Base-by-base conservation (phyloP, 2,329 filamentous ascomycete species). In the Ascochyta koolunga region DNA sequence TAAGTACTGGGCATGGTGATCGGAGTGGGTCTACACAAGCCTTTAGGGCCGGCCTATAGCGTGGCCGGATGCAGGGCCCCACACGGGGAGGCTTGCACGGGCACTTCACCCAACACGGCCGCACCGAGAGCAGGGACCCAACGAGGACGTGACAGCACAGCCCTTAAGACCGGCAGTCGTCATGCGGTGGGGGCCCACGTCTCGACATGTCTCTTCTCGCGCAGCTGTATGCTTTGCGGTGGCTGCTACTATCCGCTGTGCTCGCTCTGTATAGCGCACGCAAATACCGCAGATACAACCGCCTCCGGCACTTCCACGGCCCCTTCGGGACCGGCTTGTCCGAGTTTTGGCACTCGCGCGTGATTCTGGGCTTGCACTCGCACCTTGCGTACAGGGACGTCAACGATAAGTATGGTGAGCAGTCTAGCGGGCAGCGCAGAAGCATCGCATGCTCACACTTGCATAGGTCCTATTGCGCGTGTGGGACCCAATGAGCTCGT, bases 401-500 rank as follows among this genome's bases (percentile, higher is more conserved):
- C 6, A 64, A 50, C 24, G 56, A 66, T 10, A 61, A 54, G 42
- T 68, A 69, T 51, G 68, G 68, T 68, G 38, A 54, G 61, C 56
- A 25, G 45, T 5, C 21, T n/a, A n/a, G n/a, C n/a, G n/a, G 16
- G 15, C 24, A 8, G 36, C 24, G 25, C 45, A 40, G 27, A 8
- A 40, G 31, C 25, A 19, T 16, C 19, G 27, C 36, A 11, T 40
- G 25, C 45, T 40, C 21, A 40, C 21, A 40, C 29, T 40, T n/a
- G n/a, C 19, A 18, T 27, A 76, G 74, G 74, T 10, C 61, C 68
- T 13, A 68, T 78, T 42, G 76, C 75, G 65, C 40, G 80, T 18
- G 69, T 79, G n/a, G 77, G 78, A 0, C 80, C 81, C 5, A 80
- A 78, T 22, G 62, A 81, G 35, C 65, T 83, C 24, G 56, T 80